Percentiles rank a stretch among this genome's conserved stretches.
These are phyloP conservation scores for Phytophthora palmivora DNA, from an alignment of 352 stramenopile species.

Conservation along the genomic window DNA sequence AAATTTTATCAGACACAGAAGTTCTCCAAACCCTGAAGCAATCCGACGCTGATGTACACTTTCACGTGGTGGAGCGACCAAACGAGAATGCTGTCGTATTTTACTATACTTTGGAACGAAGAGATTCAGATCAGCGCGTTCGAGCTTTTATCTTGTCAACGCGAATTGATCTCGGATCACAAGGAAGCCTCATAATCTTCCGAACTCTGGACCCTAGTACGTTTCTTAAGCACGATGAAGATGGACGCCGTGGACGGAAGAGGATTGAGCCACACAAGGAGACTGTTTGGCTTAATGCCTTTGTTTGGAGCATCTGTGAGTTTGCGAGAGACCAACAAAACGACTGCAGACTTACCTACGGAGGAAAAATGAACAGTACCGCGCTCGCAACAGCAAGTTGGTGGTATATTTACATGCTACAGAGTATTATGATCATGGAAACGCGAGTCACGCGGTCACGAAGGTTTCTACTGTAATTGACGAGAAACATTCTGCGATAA, in stretches of 20 bases:
- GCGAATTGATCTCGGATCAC: slow-evolving; percentile 40
- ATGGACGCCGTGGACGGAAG: slow-evolving; percentile 49
- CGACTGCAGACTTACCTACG: slow-evolving; percentile 53
- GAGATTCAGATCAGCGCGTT: slow-evolving; percentile 41
- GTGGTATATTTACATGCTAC: slow-evolving; percentile 70
- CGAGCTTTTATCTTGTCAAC: slow-evolving; percentile 57
- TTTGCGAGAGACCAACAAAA: slow-evolving; percentile 34
- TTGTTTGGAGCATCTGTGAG: slow-evolving; percentile 60
- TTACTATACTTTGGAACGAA: slow-evolving; percentile 66
- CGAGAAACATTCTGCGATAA: too few species aligned
- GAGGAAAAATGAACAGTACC: slow-evolving; percentile 57
- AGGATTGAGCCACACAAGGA: slow-evolving; percentile 45
- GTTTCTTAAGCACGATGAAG: slow-evolving; percentile 50
- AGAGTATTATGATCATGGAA: slow-evolving; percentile 62
- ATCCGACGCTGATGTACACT: slow-evolving; percentile 48
- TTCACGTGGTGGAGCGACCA: slow-evolving; percentile 66
- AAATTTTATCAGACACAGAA: slow-evolving; percentile 47
- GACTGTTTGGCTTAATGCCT: slow-evolving; percentile 70
- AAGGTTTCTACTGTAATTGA: slow-evolving; percentile 35
- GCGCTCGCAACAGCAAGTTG: slow-evolving; percentile 51
- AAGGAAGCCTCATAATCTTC: slow-evolving; percentile 47
- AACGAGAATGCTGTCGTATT: slow-evolving; percentile 60
- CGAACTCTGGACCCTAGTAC: slow-evolving; percentile 49
- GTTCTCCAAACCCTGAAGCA: slow-evolving; percentile 48
- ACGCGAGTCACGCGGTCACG: slow-evolving; percentile 52